Conservation (phyloP, 2,329 filamentous ascomycete species). For the Aspergillus eucalypticola region DNA sequence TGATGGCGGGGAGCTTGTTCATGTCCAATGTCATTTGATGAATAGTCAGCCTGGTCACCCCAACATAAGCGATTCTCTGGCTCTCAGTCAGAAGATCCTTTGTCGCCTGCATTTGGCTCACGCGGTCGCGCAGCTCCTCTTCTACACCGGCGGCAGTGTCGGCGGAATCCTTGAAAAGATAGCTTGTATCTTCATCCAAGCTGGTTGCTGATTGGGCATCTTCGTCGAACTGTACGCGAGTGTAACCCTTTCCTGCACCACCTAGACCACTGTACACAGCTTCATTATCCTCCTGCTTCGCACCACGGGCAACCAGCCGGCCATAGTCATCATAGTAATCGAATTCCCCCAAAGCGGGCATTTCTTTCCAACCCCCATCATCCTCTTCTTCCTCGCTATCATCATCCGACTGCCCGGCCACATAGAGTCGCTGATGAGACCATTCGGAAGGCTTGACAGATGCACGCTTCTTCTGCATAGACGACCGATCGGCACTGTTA, state of each 20-base stretch:
- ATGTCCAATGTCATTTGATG: conserved; percentile 72
- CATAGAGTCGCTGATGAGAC: conserved; percentile 79
- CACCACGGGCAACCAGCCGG: conserved; percentile 79
- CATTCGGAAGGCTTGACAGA: conserved; percentile 68
- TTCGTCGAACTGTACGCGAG: conserved; percentile 89
- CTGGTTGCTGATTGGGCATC: conserved; percentile 92
- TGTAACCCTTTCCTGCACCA: conserved; percentile 92
- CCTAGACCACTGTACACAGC: conserved; percentile 76
- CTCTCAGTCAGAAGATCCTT: conserved; percentile 94
- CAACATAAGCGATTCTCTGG: conserved; percentile 94
- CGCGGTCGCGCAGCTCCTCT: conserved; percentile 80
- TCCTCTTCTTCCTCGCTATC: conserved; percentile 59
- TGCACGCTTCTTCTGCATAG: conserved; percentile 25
- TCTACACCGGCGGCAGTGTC: conserved; percentile 63
- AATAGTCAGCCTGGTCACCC: conserved; percentile 78
- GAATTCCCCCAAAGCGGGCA: conserved; percentile 90
- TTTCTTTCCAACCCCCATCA: conserved; percentile 77
- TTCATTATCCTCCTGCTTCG: conserved; percentile 63
- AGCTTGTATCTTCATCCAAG: conserved; percentile 95
- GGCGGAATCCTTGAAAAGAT: conserved; percentile 78
- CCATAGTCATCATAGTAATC: conserved; percentile 97
- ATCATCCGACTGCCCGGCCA: conserved; percentile 44
- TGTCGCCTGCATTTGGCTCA: conserved; percentile 90
- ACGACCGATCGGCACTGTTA: conserved; percentile 15
- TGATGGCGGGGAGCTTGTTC: conserved; percentile 60